phyloP scores from a whole-genome alignment of 2,329 filamentous ascomycete genomes.

The Phialophora chinensis region DNA sequence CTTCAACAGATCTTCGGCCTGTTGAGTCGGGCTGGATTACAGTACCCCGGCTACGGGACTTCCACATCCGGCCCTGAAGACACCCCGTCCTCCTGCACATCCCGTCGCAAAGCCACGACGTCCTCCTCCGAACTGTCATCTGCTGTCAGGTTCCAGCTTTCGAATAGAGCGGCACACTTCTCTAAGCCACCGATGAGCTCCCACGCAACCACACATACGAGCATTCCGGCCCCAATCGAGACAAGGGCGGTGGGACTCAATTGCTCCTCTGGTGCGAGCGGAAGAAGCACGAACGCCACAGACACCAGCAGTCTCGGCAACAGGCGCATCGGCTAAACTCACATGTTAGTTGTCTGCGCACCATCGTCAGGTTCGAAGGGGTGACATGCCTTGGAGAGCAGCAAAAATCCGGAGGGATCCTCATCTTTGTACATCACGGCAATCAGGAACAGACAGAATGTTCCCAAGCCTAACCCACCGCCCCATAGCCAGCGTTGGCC shows the following conservation, averaged over 20 bases:
- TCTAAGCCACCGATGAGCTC: constrained; percentile 45
- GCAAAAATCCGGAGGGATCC: too few relatives aligned
- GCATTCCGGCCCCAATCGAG: constrained; percentile 52
- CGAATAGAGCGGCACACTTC: constrained; percentile 23
- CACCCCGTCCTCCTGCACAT: not conserved
- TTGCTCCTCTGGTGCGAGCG: constrained; percentile 24
- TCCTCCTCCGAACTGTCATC: constrained; percentile 17
- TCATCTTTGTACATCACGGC: constrained; percentile 3
- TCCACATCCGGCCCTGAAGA: too few relatives aligned
- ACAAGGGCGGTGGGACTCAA: constrained; percentile 48
- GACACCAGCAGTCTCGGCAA: constrained; percentile 20
- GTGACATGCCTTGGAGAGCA: too few relatives aligned
- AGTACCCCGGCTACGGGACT: too few relatives aligned
- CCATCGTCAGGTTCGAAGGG: too few relatives aligned
- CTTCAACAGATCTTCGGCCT: too few relatives aligned
- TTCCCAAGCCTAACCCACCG: constrained; percentile 53
- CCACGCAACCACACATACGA: constrained; percentile 53
- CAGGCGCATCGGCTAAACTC: constrained; percentile 12
- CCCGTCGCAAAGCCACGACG: constrained; percentile 3
- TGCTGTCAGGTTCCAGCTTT: constrained; percentile 25
- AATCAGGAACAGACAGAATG: constrained; percentile 49
- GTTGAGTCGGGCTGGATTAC: too few relatives aligned
- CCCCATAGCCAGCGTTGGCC: constrained; percentile 57
- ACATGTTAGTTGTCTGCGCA: too few relatives aligned
- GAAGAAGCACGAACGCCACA: constrained; percentile 23